These are phyloP conservation scores for Xylariales sp. DNA, from an alignment of 2,329 filamentous ascomycete species.

Conservation along the genomic window DNA sequence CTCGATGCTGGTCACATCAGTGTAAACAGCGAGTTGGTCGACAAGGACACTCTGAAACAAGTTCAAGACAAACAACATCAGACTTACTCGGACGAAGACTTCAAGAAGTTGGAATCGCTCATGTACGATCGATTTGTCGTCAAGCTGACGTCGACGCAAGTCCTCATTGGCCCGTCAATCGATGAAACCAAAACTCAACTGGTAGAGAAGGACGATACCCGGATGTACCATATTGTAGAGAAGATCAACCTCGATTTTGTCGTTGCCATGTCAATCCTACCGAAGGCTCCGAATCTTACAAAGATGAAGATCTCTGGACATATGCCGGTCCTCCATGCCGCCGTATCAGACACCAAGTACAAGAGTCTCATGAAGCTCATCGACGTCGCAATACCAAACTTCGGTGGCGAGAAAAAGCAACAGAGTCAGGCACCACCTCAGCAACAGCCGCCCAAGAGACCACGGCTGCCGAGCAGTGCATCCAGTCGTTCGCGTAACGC, in stretches of 20 bases:
- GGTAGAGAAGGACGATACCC: conserved; percentile 59
- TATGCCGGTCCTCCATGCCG: conserved; percentile 85
- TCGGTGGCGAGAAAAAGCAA: conserved; percentile 49
- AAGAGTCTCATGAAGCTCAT: conserved; percentile 95
- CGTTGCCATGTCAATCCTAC: conserved; percentile 94
- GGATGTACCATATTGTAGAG: conserved; percentile 85
- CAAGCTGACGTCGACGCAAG: conserved; percentile 89
- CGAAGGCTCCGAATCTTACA: conserved; percentile 87
- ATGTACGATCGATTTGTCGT: conserved; percentile 98
- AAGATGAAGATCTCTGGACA: conserved; percentile 89
- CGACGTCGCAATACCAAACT: conserved; percentile 87
- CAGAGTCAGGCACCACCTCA: conserved; percentile 22
- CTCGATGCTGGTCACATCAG: conserved; percentile 94
- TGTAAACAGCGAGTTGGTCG: conserved; percentile 88
- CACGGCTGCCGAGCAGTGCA: conserved; percentile 40
- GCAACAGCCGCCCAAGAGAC: conserved; percentile 33
- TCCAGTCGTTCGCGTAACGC: conserved; percentile 42
- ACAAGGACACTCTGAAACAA: conserved; percentile 82
- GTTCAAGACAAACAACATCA: conserved; percentile 88
- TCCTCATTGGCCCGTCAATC: conserved; percentile 90
- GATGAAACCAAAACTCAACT: conserved; percentile 84
- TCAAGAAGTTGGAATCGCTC: conserved; percentile 77
- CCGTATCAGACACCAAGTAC: conserved; percentile 92
- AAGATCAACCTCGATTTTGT: conserved; percentile 96
- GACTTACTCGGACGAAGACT: conserved; percentile 83